These are phyloP conservation scores for Micromonas pusilla DNA, from an alignment of 139 green algal species.

Conservation along the genomic window DNA sequence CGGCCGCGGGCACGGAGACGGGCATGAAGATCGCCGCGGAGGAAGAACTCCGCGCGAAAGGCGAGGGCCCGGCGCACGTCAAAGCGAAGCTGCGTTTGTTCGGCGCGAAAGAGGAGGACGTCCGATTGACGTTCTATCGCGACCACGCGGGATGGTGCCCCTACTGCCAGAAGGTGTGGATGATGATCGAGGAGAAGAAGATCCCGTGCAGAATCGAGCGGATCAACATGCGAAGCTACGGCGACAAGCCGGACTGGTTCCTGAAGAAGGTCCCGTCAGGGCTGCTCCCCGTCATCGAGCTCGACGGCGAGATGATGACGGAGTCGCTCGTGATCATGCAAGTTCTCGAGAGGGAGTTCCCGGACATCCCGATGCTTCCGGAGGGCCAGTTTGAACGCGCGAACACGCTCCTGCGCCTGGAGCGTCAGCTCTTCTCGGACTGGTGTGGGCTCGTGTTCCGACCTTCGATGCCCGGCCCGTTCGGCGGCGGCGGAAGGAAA, in stretches of 20 bases:
- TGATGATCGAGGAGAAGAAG: conserved; percentile 89
- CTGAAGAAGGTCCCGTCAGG: conserved; percentile 43
- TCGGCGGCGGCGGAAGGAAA: conserved; percentile 4
- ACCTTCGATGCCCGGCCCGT: background rate
- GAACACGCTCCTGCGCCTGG: conserved; percentile 30
- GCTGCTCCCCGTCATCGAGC: conserved; percentile 83
- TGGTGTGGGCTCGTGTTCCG: conserved; percentile 35
- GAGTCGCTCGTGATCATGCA: conserved; percentile 46
- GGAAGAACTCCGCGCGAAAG: background rate
- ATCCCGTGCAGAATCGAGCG: conserved; percentile 65
- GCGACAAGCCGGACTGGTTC: conserved; percentile 63
- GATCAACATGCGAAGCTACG: conserved; percentile 80
- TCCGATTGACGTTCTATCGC: conserved; percentile 25
- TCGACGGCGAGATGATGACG: conserved; percentile 71
- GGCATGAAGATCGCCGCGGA: background rate
- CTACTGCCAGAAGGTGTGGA: conserved; percentile 68
- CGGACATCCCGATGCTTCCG: conserved; percentile 13
- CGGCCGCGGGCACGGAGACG: background rate
- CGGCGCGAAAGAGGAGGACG: conserved; percentile 7
- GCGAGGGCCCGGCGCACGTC: background rate
- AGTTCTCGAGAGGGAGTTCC: conserved; percentile 20
- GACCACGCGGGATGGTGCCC: conserved; percentile 58
- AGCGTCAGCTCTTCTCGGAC: conserved; percentile 30
- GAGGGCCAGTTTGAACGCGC: conserved; percentile 16
- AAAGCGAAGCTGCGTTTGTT: conserved; percentile 16